These are phyloP conservation scores for Apophysomyces elegans DNA, from an alignment of 371 early-diverging fungal species.

Conservation along the genomic window DNA sequence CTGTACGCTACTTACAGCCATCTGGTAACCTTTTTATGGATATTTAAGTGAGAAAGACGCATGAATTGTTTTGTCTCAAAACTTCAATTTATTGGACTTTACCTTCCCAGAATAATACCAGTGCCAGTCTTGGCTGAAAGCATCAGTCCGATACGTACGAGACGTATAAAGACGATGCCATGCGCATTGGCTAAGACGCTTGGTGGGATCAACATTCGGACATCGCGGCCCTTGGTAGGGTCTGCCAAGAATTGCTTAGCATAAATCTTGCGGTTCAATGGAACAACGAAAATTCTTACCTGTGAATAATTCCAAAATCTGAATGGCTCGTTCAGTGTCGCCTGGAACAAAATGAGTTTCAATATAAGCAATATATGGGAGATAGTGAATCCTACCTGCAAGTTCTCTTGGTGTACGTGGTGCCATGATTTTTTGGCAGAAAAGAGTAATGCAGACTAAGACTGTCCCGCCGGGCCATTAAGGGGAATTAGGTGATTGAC, in stretches of 20 bases:
- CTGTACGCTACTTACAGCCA: conserved; percentile 35
- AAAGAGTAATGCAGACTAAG: not conserved
- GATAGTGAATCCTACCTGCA: conserved; percentile 3
- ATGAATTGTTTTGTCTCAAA: not conserved
- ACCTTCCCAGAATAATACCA: conserved; percentile 50
- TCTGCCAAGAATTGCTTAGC: conserved; percentile 15
- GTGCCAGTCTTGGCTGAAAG: conserved; percentile 41
- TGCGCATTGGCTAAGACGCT: conserved; percentile 39
- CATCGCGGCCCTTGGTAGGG: conserved; percentile 28
- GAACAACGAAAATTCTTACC: conserved; percentile 18
- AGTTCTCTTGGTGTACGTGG: conserved; percentile 14
- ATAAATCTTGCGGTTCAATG: not conserved
- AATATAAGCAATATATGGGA: not conserved
- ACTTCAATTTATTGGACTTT: not conserved
- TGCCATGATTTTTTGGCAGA: not conserved
- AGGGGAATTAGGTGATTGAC: too few species aligned
- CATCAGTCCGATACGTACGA: conserved; percentile 35
- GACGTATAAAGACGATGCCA: conserved; percentile 43
- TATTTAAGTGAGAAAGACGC: too few species aligned
- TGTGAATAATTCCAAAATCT: conserved; percentile 41
- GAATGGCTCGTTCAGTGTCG: conserved; percentile 37
- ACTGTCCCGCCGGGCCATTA: too few species aligned
- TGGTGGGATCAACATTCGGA: conserved; percentile 36
- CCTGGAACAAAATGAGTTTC: conserved; percentile 18
- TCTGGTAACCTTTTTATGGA: conserved; percentile 34